These are phyloP conservation scores for Penicillium sp. DNA, from an alignment of 2,329 filamentous ascomycete species.

Conservation along the genomic window DNA sequence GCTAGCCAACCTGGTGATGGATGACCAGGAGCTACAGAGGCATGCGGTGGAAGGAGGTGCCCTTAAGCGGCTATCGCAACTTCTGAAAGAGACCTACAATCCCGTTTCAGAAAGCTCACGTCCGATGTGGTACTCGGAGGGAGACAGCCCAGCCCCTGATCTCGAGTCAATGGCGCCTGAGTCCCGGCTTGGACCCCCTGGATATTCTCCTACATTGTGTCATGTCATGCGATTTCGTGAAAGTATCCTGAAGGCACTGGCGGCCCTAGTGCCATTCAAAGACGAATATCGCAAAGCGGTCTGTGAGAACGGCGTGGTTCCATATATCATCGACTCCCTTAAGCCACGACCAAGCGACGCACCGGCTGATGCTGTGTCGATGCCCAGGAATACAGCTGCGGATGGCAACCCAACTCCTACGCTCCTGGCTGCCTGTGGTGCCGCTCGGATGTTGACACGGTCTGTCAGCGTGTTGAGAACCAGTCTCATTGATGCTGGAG, in stretches of 20 bases:
- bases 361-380: constrained; percentile 24
- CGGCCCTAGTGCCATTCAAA: constrained; percentile 74
- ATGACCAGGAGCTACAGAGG: constrained; percentile 74
- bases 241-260: constrained; percentile 70
- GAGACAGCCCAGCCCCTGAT: constrained; percentile 19
- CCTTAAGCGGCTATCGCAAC: constrained; percentile 58
- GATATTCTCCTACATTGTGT: constrained; percentile 56
- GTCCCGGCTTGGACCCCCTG: constrained; percentile 55
- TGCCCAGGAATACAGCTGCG: constrained; percentile 39
- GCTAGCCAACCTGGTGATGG: constrained; percentile 71
- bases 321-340: constrained; percentile 79
- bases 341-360: constrained; percentile 48
- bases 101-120: constrained; percentile 47
- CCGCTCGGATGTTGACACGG: constrained; percentile 73
- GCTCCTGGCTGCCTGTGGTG: constrained; percentile 78
- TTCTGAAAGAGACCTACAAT: constrained; percentile 64
- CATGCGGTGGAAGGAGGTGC: constrained; percentile 69
- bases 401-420: constrained; percentile 77
- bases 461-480: constrained; percentile 82
- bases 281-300: constrained; percentile 80
- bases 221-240: constrained; percentile 75
- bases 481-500: constrained; percentile 76
- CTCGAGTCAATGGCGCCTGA: constrained; percentile 29
- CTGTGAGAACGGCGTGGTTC: constrained; percentile 73
- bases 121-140: constrained; percentile 53